Evolutionary conservation across 768 basidiomycete genomes (phyloP), one percentile per base, ranked within the genome.

Genomic region (Kwoniella dendrophila): DNA sequence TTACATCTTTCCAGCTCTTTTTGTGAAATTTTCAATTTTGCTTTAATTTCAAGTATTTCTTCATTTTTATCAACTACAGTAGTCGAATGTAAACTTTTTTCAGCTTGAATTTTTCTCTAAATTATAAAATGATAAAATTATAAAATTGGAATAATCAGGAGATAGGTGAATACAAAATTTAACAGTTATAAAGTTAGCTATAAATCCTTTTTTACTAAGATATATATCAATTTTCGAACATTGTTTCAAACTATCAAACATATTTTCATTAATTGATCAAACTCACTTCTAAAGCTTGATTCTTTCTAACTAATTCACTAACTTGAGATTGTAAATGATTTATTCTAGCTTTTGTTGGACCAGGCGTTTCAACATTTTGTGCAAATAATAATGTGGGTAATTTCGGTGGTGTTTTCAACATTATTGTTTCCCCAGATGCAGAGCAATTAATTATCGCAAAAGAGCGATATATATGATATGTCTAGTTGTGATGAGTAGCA

Each of bases 281-380:
- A 59, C 70, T 47, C 56, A 71, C 70, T 38, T 58, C 60, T 10
- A 56, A 26, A 5, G 49, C 58, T 47, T 73, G 71, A 18, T 65
- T 59, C 48, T 67, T 62, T 22, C 71, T 33, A 22, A 73, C 67
- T n/a, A 73, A 41, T 44, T 73, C 71, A n/a, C 64, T 50, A 24
- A 73, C 57, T 48, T 73, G 71, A 14, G 56, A 63, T n/a, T 66
- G 54, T 4, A 70, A 57, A 45, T 68, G 52, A 38, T 64, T 63
- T 47, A 73, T 58, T 50, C 69, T 57, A 1, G 71, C 71, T 55
- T 67, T 54, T 3, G 53, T 62, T 6, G 71, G 69, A 1, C 52
- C 71, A 14, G 71, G 71, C 18, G 71, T 73, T 33, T 70, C 66
- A 1, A 69, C 57, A 16, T 41, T 63, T 6, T 69, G 49, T 1